Evolutionary conservation across 345 rosid genomes (phyloP), one percentile per base, ranked within the genome.

Genomic region (Eucalyptus cloeziana): DNA sequence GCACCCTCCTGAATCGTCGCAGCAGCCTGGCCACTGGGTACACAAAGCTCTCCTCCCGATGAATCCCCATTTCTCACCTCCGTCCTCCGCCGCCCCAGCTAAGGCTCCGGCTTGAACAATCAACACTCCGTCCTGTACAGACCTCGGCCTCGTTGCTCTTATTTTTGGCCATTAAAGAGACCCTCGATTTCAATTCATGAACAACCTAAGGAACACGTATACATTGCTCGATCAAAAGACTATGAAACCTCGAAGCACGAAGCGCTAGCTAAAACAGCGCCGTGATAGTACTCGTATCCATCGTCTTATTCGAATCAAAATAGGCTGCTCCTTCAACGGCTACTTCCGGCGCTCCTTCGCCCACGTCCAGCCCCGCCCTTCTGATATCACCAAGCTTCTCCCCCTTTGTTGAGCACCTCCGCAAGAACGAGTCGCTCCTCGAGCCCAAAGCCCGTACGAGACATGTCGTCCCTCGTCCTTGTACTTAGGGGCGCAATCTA

Each of bases 1-100:
- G 94, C 30, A 96, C 93, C 44, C 94, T 90, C 89, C 90, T 91
- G 91, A 93, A 93, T 88, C 93, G 15, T 52, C 24, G 92, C 89
- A 81, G 91, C 92, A 0, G 93, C 93, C 31, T 91, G 92, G n/a
- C 91, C 60, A 90, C 93, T 1, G 91, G 89, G 40, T 90, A 94
- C 76, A 81, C 86, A 81, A 88, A 90, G 60, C 92, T 88, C 89
- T 93, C 44, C 90, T 90, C 43, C 91, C 90, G 14, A 89, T 90
- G 40, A 93, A 93, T 22, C 40, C 88, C 93, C 92, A 88, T 37
- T 89, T 89, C 86, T 92, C 96, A 9, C 40, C 50, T 10, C 21
- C 86, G 6, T 3, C 88, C 58, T 50, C 69, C 4, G 10, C 87
- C 12, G n/a, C 95, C 54, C 91, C 58, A 89, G 49, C 92, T 93